Evolutionary conservation across 345 rosid species (phyloP).

Genomic region (Brassica nigra): DNA sequence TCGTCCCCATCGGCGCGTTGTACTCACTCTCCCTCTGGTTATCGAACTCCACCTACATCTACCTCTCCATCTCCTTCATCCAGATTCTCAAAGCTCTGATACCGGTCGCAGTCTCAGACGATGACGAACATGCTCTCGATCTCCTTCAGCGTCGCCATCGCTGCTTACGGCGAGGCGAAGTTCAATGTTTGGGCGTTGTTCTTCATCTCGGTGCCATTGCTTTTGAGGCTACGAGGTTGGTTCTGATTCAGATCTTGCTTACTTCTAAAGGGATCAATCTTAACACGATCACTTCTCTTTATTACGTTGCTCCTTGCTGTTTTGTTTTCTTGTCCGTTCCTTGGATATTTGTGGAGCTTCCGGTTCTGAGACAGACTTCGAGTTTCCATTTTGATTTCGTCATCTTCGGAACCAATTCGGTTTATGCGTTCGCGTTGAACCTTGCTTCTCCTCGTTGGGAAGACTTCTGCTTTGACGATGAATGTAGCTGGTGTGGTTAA

Average conservation of each 20-base stretch:
- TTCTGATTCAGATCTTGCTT: constrained; percentile 88
- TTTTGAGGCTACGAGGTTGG: constrained; percentile 88
- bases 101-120: too few species aligned
- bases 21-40: too few species aligned
- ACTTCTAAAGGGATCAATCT: constrained; percentile 79
- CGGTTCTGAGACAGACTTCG: constrained; percentile 66
- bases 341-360: constrained; percentile 89
- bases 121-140: too few species aligned
- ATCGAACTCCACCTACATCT: too few species aligned
- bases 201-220: constrained; percentile 89
- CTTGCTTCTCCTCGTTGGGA: constrained; percentile 89
- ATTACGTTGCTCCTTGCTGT: constrained; percentile 89
- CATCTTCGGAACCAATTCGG: constrained; percentile 84
- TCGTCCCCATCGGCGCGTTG: too few species aligned
- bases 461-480: constrained; percentile 96
- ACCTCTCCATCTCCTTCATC: too few species aligned
- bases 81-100: too few species aligned
- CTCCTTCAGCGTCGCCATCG: constrained; percentile 32
- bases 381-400: constrained; percentile 86
- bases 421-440: constrained; percentile 89
- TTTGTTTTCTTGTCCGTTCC: constrained; percentile 72
- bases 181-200: constrained; percentile 74
- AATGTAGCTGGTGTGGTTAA: constrained; percentile 97
- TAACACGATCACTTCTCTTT: constrained; percentile 82
- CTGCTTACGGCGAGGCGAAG: constrained; percentile 95